Percentiles rank a stretch among this genome's conserved stretches.
phyloP scores from a whole-genome alignment of 768 basidiomycete species.

The Fomitopsis serialis region DNA sequence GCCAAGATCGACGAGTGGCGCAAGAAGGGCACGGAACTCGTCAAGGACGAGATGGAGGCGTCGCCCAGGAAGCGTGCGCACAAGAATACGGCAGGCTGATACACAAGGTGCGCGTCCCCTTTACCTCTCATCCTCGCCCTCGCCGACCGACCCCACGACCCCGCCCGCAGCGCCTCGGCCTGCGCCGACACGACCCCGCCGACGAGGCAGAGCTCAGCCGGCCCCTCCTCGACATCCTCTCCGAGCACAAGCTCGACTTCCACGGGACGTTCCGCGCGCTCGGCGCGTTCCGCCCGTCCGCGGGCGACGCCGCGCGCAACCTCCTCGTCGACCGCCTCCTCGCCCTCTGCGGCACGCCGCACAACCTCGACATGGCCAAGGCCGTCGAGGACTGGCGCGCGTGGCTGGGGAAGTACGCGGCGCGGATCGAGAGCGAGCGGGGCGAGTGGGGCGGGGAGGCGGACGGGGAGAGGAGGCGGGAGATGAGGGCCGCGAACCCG shows the following conservation, averaged over 20 bases:
- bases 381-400: conserved; percentile 48
- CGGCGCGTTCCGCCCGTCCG: conserved; percentile 49
- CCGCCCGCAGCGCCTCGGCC: conserved; percentile 63
- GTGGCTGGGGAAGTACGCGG: conserved; percentile 64
- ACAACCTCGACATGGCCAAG: conserved; percentile 34
- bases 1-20: conserved; percentile 62
- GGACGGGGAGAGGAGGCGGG: conserved; percentile 42
- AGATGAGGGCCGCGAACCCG: conserved; percentile 67
- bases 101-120: conserved; percentile 48
- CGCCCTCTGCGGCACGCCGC: conserved; percentile 40
- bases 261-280: conserved; percentile 79
- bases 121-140: background rate
- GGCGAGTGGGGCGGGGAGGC: conserved; percentile 42
- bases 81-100: conserved; percentile 64
- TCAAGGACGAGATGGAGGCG: conserved; percentile 56
- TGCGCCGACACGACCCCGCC: conserved; percentile 44
- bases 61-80: conserved; percentile 54
- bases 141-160: background rate
- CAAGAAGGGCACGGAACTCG: conserved; percentile 43
- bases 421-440: conserved; percentile 49
- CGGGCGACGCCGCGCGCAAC: conserved; percentile 26
- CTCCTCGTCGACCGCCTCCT: conserved; percentile 41
- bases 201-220: conserved; percentile 61
- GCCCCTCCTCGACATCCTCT: conserved; percentile 73
- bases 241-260: conserved; percentile 77